phyloP scores from a whole-genome alignment of 805 yeast genomes.

The Maudiozyma saulgeensis region DNA sequence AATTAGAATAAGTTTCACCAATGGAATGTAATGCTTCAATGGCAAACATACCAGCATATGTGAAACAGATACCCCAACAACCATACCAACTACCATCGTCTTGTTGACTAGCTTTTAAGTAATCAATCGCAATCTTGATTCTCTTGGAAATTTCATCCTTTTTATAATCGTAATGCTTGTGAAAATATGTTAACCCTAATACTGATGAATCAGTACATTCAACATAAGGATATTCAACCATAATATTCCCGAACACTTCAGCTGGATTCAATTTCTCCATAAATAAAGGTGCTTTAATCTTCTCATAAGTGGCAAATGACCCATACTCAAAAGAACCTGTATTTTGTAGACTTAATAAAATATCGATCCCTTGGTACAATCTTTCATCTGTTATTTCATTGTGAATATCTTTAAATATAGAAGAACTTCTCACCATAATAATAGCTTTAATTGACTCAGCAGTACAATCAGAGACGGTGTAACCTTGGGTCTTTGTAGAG shows the following conservation, averaged over 20 bases:
- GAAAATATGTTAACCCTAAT: conserved; percentile 74
- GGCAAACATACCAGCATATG: conserved; percentile 97
- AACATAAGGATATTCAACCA: conserved; percentile 97
- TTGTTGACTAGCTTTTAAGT: conserved; percentile 58
- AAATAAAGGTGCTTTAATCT: conserved; percentile 67
- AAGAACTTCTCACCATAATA: conserved; percentile 73
- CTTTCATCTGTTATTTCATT: conserved; percentile 45
- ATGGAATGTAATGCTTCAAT: conserved; percentile 78
- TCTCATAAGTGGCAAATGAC: conserved; percentile 86
- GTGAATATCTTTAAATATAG: conserved; percentile 38
- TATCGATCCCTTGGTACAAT: conserved; percentile 64
- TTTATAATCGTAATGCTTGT: conserved; percentile 55
- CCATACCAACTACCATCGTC: conserved; percentile 97
- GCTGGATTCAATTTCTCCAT: conserved; percentile 86
- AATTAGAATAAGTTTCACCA: conserved; percentile 52
- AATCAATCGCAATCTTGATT: conserved; percentile 62
- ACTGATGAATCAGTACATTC: conserved; percentile 97
- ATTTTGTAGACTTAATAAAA: conserved; percentile 69
- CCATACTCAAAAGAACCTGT: conserved; percentile 73
- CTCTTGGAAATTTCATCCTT: conserved; percentile 56
- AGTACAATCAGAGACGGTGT: conserved; percentile 93
- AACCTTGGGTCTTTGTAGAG: conserved; percentile 91
- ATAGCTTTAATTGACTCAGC: conserved; percentile 93
- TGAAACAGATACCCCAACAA: conserved; percentile 93
- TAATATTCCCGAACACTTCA: conserved; percentile 93